phyloP scores from a whole-genome alignment of 768 basidiomycete species.

The Phanerodontia chrysosporium region DNA sequence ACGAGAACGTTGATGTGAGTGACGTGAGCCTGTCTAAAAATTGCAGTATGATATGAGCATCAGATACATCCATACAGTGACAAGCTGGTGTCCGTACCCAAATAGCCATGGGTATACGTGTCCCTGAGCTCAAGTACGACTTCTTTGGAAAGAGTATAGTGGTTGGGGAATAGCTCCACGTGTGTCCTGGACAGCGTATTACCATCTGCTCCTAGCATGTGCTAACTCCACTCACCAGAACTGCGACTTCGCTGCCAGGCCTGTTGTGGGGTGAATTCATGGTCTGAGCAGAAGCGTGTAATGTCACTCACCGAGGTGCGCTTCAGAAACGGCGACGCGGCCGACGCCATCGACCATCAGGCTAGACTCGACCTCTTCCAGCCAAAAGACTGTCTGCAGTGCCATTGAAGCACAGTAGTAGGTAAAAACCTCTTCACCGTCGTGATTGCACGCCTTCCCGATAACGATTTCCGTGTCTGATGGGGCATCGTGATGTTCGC shows the following conservation, averaged over 20 bases:
- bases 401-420: background rate
- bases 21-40: background rate
- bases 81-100: background rate
- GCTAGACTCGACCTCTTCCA: background rate
- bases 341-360: background rate
- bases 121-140: background rate
- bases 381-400: background rate
- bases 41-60: background rate
- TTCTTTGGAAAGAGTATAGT: background rate
- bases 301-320: background rate
- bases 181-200: background rate
- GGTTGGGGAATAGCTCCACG: background rate
- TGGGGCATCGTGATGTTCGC: background rate
- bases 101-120: background rate
- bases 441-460: background rate
- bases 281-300: no score
- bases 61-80: background rate
- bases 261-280: background rate
- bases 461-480: background rate
- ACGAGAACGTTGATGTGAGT: background rate
- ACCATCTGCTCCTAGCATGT: background rate
- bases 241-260: background rate
- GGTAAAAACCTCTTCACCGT: background rate
- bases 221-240: background rate
- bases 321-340: background rate